Evolutionary conservation across 495 filamentous ascomycete species (phyloP).

Genomic region (Hypoxylon intermedium): DNA sequence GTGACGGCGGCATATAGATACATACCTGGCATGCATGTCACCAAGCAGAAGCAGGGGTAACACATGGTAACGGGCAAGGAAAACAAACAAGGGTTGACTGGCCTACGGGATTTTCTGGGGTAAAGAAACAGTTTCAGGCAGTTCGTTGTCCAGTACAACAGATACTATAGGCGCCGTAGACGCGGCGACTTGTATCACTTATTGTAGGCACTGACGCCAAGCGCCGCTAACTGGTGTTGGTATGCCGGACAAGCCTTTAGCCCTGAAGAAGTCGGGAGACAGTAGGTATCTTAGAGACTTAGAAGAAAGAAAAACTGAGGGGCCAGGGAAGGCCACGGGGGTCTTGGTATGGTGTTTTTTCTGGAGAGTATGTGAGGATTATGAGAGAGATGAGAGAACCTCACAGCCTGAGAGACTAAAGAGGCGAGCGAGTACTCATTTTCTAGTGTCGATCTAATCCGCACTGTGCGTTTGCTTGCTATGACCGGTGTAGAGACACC

Average conservation of each 20-base stretch:
- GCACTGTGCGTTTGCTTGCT: constrained; percentile 36
- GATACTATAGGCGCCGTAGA: constrained; percentile 2
- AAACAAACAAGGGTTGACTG: constrained; percentile 27
- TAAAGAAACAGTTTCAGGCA: constrained; percentile 15
- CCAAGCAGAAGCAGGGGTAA: constrained; percentile 42
- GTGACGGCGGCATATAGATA: constrained; percentile 20
- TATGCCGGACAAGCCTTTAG: not conserved
- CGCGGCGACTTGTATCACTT: not conserved
- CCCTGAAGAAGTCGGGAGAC: not conserved
- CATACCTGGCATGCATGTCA: constrained; percentile 36
- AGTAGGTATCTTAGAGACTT: not conserved
- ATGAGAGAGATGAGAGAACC: not conserved
- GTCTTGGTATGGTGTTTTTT: constrained; percentile 9
- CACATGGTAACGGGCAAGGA: constrained; percentile 43
- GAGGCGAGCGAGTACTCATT: not conserved
- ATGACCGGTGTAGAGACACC: constrained; percentile 29
- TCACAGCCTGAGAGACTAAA: too few relatives aligned
- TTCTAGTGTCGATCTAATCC: constrained; percentile 2
- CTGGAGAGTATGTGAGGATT: too few relatives aligned
- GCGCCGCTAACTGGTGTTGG: not conserved
- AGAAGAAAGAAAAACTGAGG: not conserved
- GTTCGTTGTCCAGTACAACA: not conserved
- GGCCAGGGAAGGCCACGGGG: not conserved
- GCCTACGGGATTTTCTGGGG: constrained; percentile 25
- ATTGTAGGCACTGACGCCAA: not conserved